A percentile compares a stretch with the other conserved stretches of the same genome.
These are phyloP conservation scores for Colletotrichum sp. DNA, from an alignment of 2,329 filamentous ascomycete genomes.

Conservation along the genomic window DNA sequence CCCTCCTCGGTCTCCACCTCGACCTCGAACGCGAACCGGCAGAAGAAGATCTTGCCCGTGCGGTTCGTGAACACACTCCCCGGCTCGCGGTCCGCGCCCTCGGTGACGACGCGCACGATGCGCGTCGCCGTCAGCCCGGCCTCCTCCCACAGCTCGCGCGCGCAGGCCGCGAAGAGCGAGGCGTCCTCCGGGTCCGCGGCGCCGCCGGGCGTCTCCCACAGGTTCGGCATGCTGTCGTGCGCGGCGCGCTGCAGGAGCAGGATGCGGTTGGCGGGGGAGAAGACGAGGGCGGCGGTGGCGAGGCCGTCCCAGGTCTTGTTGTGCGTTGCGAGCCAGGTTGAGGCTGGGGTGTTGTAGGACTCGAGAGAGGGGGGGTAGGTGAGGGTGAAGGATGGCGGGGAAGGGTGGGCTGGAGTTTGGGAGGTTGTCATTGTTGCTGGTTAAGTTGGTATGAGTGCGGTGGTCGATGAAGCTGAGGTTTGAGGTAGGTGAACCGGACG, in stretches of 20 bases:
- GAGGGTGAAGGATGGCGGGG: slow-evolving; percentile 20
- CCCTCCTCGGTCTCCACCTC: slow-evolving; percentile 24
- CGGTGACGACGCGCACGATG: slow-evolving; percentile 32
- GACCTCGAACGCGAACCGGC: slow-evolving; percentile 41
- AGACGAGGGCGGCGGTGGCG: slow-evolving; percentile 38
- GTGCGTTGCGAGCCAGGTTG: slow-evolving; percentile 22
- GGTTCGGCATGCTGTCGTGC: slow-evolving; percentile 47
- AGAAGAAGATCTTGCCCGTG: slow-evolving; percentile 32
- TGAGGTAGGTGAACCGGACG: neutral
- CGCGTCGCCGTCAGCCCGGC: slow-evolving; percentile 39
- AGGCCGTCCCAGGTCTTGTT: slow-evolving; percentile 28
- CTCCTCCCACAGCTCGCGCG: slow-evolving; percentile 55
- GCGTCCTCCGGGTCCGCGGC: slow-evolving; percentile 45
- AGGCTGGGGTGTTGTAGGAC: slow-evolving; percentile 19
- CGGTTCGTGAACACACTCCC: slow-evolving; percentile 38
- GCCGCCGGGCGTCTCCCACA: slow-evolving; percentile 58
- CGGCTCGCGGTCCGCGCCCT: slow-evolving; percentile 25
- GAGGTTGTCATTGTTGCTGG: neutral
- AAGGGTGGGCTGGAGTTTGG: neutral
- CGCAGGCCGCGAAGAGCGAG: slow-evolving; percentile 47
- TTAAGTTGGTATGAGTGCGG: neutral
- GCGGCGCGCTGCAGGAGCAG: slow-evolving; percentile 52
- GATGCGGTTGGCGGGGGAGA: slow-evolving; percentile 36
- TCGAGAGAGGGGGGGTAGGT: slow-evolving; percentile 21
- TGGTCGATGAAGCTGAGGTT: neutral